These are phyloP conservation scores for Termitomyces sp. DNA, from an alignment of 768 basidiomycete genomes.

Conservation along the genomic window DNA sequence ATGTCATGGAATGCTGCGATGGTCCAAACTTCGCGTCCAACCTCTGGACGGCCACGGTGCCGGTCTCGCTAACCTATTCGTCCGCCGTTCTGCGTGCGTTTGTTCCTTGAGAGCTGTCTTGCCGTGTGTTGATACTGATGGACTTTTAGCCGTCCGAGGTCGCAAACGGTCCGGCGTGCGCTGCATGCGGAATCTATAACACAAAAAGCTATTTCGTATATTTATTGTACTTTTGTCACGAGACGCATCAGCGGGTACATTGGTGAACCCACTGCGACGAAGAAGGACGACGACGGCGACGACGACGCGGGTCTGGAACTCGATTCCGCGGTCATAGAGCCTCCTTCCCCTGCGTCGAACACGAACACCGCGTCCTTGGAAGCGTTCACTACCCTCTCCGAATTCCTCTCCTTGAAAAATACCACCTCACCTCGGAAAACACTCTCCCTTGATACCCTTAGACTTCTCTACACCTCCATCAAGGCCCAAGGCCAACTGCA, in stretches of 20 bases:
- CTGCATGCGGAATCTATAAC: constrained; percentile 1
- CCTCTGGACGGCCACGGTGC: constrained; percentile 29
- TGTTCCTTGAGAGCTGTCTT: too few species aligned
- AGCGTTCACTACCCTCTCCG: constrained; percentile 16
- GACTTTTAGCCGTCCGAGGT: too few species aligned
- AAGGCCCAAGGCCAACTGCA: constrained; percentile 28
- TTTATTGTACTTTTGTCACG: constrained; percentile 1
- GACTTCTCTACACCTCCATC: constrained; percentile 32
- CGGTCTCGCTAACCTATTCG: constrained; percentile 7
- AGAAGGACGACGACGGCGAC: too few species aligned
- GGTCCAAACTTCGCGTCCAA: constrained; percentile 50
- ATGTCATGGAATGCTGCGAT: constrained; percentile 84
- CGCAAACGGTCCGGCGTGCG: background rate
- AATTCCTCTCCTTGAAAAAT: constrained; percentile 19
- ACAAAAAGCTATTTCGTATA: background rate
- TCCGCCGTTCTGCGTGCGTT: background rate
- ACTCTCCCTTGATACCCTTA: constrained; percentile 28
- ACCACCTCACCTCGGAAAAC: constrained; percentile 12
- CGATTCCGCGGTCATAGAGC: background rate
- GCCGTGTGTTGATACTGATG: too few species aligned
- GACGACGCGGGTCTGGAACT: background rate
- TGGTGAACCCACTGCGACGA: background rate
- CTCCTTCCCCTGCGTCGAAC: background rate
- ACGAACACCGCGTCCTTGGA: background rate
- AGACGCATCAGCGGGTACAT: background rate